phyloP scores from a whole-genome alignment of 805 yeast genomes.

The Teunomyces barrocoloradensis region DNA sequence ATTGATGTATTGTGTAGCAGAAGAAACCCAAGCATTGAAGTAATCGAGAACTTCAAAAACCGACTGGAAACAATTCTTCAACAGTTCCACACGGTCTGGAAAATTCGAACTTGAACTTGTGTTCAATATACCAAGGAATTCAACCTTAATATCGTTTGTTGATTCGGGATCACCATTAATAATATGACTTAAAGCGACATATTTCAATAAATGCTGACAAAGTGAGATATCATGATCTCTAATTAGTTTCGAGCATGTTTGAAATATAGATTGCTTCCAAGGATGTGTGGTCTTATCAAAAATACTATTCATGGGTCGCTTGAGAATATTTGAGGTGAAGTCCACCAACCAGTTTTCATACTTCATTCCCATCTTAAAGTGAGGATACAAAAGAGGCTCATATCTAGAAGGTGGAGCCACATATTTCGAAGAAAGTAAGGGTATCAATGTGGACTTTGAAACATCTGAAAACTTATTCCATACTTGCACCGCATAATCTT shows the following conservation, averaged over 20 bases:
- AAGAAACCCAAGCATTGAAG: constrained; percentile 70
- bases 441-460: constrained; percentile 70
- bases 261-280: constrained; percentile 44
- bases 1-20: constrained; percentile 32
- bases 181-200: constrained; percentile 64
- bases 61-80: constrained; percentile 66
- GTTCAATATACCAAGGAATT: constrained; percentile 58
- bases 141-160: constrained; percentile 49
- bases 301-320: constrained; percentile 27
- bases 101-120: constrained; percentile 39
- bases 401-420: constrained; percentile 54
- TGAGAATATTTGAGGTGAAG: constrained; percentile 65
- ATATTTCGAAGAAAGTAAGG: constrained; percentile 72
- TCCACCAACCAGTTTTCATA: constrained; percentile 71
- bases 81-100: constrained; percentile 54
- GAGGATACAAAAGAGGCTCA: constrained; percentile 57
- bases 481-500: constrained; percentile 23
- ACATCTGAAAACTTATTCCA: constrained; percentile 67
- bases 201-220: constrained; percentile 73
- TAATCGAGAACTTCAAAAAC: constrained; percentile 81
- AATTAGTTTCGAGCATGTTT: constrained; percentile 61
- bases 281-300: constrained; percentile 12
- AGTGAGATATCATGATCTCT: constrained; percentile 69
- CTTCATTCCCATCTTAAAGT: constrained; percentile 52
- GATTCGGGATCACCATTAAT: constrained; percentile 42